Evolutionary conservation across 2,329 filamentous ascomycete species (phyloP).

Genomic region (Pseudogymnoascus sp.): DNA sequence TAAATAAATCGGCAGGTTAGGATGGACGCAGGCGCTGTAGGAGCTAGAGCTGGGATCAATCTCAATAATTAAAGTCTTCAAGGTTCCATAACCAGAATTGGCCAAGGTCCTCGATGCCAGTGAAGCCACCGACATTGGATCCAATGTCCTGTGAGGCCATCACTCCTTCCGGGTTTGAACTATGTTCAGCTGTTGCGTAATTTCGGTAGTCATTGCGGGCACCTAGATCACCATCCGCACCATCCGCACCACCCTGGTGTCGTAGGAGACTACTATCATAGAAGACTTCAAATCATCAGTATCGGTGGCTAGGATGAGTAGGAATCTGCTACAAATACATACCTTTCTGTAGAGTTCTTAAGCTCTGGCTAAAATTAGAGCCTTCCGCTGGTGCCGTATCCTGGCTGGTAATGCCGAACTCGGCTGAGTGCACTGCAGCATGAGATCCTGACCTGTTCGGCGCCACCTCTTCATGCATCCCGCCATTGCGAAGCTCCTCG

Average conservation of each 20-base stretch:
- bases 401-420: not conserved
- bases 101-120: constrained; percentile 16
- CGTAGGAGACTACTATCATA: not conserved
- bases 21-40: not conserved
- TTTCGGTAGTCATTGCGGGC: not conserved
- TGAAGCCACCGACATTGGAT: not conserved
- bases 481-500: not conserved
- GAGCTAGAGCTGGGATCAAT: not conserved
- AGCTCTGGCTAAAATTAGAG: not conserved
- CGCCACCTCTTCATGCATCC: not conserved
- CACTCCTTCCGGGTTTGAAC: not conserved
- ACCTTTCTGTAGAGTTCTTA: not conserved
- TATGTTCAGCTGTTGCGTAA: not conserved
- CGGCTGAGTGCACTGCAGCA: not conserved
- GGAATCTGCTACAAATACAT: not conserved
- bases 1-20: not conserved
- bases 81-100: constrained; percentile 29
- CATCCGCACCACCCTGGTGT: not conserved
- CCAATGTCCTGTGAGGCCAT: not conserved
- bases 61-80: constrained; percentile 7
- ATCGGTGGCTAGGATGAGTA: not conserved
- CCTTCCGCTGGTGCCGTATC: not conserved
- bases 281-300: not conserved
- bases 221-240: not conserved
- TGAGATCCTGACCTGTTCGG: not conserved